Conservation (phyloP, 2,329 filamentous ascomycete species). For the Ilyonectria sp. region DNA sequence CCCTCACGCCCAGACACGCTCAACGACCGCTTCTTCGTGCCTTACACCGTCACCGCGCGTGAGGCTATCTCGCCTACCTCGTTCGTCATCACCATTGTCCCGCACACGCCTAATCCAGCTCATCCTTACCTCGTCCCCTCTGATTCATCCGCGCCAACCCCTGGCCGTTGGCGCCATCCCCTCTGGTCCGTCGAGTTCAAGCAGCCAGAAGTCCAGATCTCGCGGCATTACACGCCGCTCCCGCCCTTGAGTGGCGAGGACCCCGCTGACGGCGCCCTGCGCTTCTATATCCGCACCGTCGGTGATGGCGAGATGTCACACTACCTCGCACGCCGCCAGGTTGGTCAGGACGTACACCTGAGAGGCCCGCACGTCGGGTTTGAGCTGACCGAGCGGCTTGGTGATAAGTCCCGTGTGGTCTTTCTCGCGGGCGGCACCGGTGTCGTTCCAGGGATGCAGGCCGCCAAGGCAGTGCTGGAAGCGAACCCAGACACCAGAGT, state of each 20-base stretch:
- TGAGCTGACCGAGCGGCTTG: constrained; percentile 56
- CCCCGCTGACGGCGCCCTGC: constrained; percentile 63
- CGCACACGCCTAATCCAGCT: constrained; percentile 52
- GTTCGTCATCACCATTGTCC: constrained; percentile 77
- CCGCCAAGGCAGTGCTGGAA: constrained; percentile 74
- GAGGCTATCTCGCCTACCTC: constrained; percentile 76
- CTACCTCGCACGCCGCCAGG: constrained; percentile 78
- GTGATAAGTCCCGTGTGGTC: constrained; percentile 66
- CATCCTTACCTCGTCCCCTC: constrained; percentile 47
- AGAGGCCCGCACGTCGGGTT: constrained; percentile 85
- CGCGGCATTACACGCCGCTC: constrained; percentile 90
- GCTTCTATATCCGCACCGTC: constrained; percentile 85
- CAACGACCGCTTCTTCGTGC: constrained; percentile 73
- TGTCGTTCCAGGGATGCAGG: constrained; percentile 90
- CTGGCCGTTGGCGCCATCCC: constrained; percentile 61
- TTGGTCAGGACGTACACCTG: constrained; percentile 78
- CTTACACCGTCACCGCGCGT: constrained; percentile 75
- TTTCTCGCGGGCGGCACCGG: constrained; percentile 95
- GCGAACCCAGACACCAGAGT: constrained; percentile 59
- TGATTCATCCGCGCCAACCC: background rate
- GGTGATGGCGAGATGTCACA: constrained; percentile 87
- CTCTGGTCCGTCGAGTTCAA: constrained; percentile 94
- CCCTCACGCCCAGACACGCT: constrained; percentile 56
- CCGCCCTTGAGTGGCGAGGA: constrained; percentile 64
- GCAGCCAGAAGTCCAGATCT: constrained; percentile 94